phyloP scores from a whole-genome alignment of 805 yeast species.

The Soucietia sequanensis region DNA sequence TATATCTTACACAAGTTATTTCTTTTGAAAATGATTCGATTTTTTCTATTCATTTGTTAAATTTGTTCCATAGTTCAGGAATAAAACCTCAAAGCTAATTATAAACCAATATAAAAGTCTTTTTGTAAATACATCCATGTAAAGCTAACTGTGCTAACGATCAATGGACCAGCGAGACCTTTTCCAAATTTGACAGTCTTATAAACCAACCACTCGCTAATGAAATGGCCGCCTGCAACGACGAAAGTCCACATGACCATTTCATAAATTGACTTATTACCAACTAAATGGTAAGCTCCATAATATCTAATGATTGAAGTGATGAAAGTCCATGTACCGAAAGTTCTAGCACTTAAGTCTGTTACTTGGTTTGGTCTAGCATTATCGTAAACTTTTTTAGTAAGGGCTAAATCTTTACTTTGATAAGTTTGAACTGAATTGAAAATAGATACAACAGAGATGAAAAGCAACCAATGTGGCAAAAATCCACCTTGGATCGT shows the following conservation, averaged over 20 bases:
- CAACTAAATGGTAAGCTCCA: conserved; percentile 72
- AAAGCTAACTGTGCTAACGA: conserved; percentile 68
- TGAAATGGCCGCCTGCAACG: conserved; percentile 83
- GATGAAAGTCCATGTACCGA: conserved; percentile 96
- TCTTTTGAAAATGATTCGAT: too few relatives aligned
- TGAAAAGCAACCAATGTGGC: conserved; percentile 43
- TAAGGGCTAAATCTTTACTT: conserved; percentile 63
- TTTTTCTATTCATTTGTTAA: too few relatives aligned
- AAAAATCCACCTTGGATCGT: conserved; percentile 28
- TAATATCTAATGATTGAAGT: conserved; percentile 81
- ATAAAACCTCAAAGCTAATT: too few relatives aligned
- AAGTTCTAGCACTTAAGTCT: conserved; percentile 84
- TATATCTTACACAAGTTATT: too few relatives aligned
- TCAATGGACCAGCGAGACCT: conserved; percentile 85
- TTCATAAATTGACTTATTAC: conserved; percentile 69
- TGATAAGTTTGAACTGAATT: conserved; percentile 85
- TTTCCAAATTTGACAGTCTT: conserved; percentile 80
- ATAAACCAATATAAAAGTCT: conserved; percentile 58
- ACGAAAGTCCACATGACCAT: conserved; percentile 76
- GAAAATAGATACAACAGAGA: conserved; percentile 87
- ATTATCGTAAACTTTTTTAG: conserved; percentile 72
- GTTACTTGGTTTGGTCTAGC: conserved; percentile 35
- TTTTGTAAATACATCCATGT: conserved; percentile 79
- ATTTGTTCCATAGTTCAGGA: too few relatives aligned
- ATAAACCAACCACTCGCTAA: conserved; percentile 76